phyloP scores from a whole-genome alignment of 768 basidiomycete genomes.

The Pulveroboletus sp. region DNA sequence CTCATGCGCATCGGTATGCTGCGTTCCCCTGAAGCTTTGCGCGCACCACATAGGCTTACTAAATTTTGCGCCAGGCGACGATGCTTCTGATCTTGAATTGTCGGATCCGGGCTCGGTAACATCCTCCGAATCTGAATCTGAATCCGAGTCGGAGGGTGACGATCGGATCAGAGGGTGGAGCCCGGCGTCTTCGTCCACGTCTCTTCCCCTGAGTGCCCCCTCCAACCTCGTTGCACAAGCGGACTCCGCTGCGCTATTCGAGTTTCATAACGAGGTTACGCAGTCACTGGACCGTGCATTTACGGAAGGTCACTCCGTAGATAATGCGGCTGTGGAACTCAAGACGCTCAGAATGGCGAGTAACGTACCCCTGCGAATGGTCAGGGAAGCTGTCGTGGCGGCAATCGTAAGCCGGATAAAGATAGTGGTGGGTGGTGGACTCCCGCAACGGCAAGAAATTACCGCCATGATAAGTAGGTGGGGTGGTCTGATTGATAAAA shows the following conservation, averaged over 20 bases:
- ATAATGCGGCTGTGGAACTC: constrained; percentile 91
- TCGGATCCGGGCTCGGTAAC: constrained; percentile 60
- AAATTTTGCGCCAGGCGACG: constrained; percentile 44
- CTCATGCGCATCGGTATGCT: constrained; percentile 71
- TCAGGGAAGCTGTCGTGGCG: constrained; percentile 85
- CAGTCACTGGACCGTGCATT: constrained; percentile 91
- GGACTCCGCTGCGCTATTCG: constrained; percentile 50
- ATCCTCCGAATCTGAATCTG: constrained; percentile 46
- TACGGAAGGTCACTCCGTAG: constrained; percentile 85
- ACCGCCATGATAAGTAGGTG: constrained; percentile 65
- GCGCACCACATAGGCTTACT: neutral
- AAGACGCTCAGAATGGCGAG: constrained; percentile 97
- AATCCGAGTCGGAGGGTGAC: constrained; percentile 39
- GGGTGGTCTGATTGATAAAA: constrained; percentile 77
- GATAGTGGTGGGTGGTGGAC: constrained; percentile 54
- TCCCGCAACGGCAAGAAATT: constrained; percentile 64
- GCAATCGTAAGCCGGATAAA: constrained; percentile 74
- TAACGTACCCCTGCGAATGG: constrained; percentile 84
- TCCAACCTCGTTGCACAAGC: constrained; percentile 37
- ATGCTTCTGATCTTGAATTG: constrained; percentile 57
- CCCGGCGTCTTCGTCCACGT: constrained; percentile 46
- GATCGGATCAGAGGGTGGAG: constrained; percentile 36
- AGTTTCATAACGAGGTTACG: constrained; percentile 75
- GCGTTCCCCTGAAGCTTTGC: neutral
- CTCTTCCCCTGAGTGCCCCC: constrained; percentile 40